These are phyloP conservation scores for Solanum etuberosum DNA, from an alignment of 257 asterid genomes.

Conservation along the genomic window DNA sequence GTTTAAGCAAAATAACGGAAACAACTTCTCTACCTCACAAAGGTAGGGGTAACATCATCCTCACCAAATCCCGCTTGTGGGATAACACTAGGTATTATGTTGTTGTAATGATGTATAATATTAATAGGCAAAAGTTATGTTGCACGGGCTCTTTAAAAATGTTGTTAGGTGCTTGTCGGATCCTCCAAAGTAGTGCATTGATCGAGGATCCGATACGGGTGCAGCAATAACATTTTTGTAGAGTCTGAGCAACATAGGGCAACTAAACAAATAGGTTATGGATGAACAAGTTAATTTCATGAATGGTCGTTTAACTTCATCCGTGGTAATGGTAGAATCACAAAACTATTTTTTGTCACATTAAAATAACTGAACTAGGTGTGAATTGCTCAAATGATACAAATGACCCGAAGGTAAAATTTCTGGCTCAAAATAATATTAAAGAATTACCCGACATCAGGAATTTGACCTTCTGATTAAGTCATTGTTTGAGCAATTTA, in stretches of 20 bases:
- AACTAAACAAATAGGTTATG: neutral
- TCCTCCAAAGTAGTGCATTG: neutral
- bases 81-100: accelerated
- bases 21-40: neutral
- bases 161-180: neutral
- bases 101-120: neutral
- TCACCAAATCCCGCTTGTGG: neutral
- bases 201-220: neutral
- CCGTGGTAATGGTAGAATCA: neutral
- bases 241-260: neutral
- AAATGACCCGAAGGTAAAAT: neutral
- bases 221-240: neutral
- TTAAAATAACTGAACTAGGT: neutral
- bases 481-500: neutral
- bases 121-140: neutral
- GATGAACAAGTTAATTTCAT: neutral
- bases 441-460: neutral
- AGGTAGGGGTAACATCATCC: neutral
- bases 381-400: neutral
- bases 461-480: neutral
- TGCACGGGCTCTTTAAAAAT: neutral
- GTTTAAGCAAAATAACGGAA: neutral
- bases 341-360: neutral
- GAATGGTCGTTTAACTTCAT: neutral
- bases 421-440: neutral